Base-by-base conservation (phyloP, 2,329 filamentous ascomycete species). In the Diplocarpon mali region DNA sequence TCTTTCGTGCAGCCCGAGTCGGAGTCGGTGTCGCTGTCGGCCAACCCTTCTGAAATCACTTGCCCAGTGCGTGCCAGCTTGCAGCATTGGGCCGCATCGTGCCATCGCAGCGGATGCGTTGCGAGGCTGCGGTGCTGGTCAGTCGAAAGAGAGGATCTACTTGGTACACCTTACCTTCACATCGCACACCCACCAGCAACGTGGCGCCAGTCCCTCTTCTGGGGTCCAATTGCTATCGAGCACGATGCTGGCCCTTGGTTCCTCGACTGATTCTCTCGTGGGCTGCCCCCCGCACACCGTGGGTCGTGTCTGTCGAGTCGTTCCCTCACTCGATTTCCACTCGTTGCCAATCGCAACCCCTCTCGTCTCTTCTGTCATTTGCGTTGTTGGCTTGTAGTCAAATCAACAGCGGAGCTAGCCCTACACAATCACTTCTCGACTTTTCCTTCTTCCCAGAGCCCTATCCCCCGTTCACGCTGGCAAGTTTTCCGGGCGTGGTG, bases 51-150 rank as follows among this genome's bases (percentile, higher is more conserved):
- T 24, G n/a, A n/a, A n/a, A n/a, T n/a, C 30, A 3, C 11, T 5
- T 10, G 3, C 52, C 49, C 44, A 28, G 53, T 55, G 44, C 47
- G 55, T 53, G 49, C 24, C 51, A 48, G 46, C 45, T 34, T 55
- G 53, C 56, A 56, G 47, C 52, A 47, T 58, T 60, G 57, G 58
- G 57, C 57, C 50, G 57, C 56, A 58, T 48, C 41, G 20, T 24
- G 20, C 20, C 7, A 24, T 24, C 20, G 20, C 4, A 24, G 20
- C 20, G 20, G 35, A 35, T 40, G 35, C 31, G 38, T 40, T 49
- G 53, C 53, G 54, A 56, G 51, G 53, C 55, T 53, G 55, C 54
- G 49, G 42, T 31, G 39, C 28, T 38, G 42, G 49, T 52, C 44
- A 48, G 39, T 30, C 41, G 40, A 43, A 42, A 46, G 42, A 46